Evolutionary conservation across 208 protist genomes (phyloP).

Genomic region (Trypanosoma congolense): DNA sequence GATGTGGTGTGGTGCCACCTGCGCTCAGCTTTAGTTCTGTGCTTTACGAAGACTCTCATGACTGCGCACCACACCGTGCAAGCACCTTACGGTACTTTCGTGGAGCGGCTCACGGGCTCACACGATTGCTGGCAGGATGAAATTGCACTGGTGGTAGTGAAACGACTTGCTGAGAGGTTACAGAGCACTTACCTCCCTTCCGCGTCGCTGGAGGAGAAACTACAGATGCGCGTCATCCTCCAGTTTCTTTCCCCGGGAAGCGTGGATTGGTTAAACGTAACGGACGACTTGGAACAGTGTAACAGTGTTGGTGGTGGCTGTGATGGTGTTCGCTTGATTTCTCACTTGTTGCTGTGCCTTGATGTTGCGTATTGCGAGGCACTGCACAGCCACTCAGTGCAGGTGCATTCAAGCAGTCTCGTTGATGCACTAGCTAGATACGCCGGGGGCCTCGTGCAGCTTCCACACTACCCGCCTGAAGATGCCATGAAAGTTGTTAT

Average conservation of each 20-base stretch:
- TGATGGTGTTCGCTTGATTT: slow-evolving; percentile 49
- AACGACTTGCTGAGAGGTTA: slow-evolving; percentile 36
- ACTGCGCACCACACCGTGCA: slow-evolving; percentile 19
- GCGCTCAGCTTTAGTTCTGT: slow-evolving; percentile 57
- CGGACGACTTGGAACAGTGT: slow-evolving; percentile 17
- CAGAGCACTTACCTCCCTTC: slow-evolving; percentile 31
- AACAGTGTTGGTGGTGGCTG: slow-evolving; percentile 7
- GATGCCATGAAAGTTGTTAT: slow-evolving; percentile 42
- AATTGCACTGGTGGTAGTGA: slow-evolving; percentile 35
- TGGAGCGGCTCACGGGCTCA: slow-evolving; percentile 34
- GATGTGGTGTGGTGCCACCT: slow-evolving; percentile 75
- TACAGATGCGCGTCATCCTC: slow-evolving; percentile 77
- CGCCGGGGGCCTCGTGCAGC: slow-evolving; percentile 42
- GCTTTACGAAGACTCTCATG: slow-evolving; percentile 70
- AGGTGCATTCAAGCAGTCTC: slow-evolving; percentile 45
- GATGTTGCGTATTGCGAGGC: slow-evolving; percentile 58
- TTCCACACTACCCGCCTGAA: slow-evolving; percentile 42
- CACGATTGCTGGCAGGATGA: slow-evolving; percentile 48
- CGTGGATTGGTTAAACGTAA: slow-evolving; percentile 39
- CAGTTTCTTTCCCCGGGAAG: slow-evolving; percentile 42
- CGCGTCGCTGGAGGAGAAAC: slow-evolving; percentile 45
- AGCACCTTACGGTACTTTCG: slow-evolving; percentile 29
- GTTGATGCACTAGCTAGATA: slow-evolving; percentile 37
- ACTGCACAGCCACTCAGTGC: slow-evolving; percentile 44
- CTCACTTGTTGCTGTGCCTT: slow-evolving; percentile 56